Conservation (phyloP, 2,329 filamentous ascomycete species). For the Trichoderma sp. region DNA sequence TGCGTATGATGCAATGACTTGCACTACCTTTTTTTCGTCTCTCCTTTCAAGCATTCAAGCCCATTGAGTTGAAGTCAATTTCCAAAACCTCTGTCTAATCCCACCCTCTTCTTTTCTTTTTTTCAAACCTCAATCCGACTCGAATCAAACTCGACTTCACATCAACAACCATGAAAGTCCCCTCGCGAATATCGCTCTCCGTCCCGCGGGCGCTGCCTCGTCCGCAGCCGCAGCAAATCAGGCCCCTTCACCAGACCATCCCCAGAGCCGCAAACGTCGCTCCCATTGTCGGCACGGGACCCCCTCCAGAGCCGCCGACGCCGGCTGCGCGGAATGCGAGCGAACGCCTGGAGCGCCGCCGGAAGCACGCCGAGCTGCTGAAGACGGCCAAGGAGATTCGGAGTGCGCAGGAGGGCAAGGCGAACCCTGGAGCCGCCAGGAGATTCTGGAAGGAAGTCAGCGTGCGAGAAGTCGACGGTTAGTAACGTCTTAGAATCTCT, state of each 20-base stretch:
- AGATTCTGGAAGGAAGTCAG: slow-evolving; percentile 88
- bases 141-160: background rate
- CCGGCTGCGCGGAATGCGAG: slow-evolving; percentile 48
- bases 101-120: background rate
- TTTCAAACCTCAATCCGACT: background rate
- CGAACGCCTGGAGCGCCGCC: slow-evolving; percentile 54
- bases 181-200: slow-evolving; percentile 45
- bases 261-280: slow-evolving; percentile 51
- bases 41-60: background rate
- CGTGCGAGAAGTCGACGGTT: slow-evolving; percentile 70
- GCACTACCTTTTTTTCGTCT: background rate
- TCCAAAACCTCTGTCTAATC: background rate
- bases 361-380: slow-evolving; percentile 59
- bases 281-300: slow-evolving; percentile 60
- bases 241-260: slow-evolving; percentile 42
- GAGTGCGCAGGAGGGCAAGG: slow-evolving; percentile 40
- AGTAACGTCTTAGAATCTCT: slow-evolving; percentile 25
- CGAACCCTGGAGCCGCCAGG: slow-evolving; percentile 58
- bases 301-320: slow-evolving; percentile 60
- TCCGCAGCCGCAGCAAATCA: slow-evolving; percentile 29
- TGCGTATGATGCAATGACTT: background rate
- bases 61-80: background rate
- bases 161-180: slow-evolving; percentile 46
- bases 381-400: slow-evolving; percentile 56
- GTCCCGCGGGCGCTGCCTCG: slow-evolving; percentile 39